phyloP scores from a whole-genome alignment of 1,284 basidiomycete species.

The Leccinum pachyderme region DNA sequence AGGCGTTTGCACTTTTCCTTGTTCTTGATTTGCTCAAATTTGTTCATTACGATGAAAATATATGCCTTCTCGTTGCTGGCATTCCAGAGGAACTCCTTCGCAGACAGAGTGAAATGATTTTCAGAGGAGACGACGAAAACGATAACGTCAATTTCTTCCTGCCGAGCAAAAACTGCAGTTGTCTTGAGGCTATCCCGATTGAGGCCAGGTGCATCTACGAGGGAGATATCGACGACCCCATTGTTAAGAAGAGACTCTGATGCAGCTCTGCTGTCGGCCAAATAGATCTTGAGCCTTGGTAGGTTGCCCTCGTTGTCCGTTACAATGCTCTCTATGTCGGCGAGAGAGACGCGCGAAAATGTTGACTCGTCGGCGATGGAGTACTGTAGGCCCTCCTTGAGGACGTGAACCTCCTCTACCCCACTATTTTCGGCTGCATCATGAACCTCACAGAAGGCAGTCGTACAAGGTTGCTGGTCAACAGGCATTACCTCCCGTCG shows the following conservation, averaged over 20 bases:
- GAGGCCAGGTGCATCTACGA: constrained; percentile 97
- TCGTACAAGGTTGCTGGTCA: constrained; percentile 98
- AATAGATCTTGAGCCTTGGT: constrained; percentile 80
- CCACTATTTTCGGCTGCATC: constrained; percentile 84
- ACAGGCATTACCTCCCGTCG: constrained; percentile 92
- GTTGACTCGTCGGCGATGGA: constrained; percentile 72
- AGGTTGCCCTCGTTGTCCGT: constrained; percentile 75
- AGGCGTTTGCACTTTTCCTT: constrained; percentile 90
- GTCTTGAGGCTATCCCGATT: constrained; percentile 97
- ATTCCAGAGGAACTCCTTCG: constrained; percentile 91
- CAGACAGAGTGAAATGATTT: constrained; percentile 97
- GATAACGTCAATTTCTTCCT: constrained; percentile 98
- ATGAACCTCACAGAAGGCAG: constrained; percentile 96
- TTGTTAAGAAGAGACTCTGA: constrained; percentile 90
- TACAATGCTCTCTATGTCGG: constrained; percentile 80
- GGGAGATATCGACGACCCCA: constrained; percentile 95
- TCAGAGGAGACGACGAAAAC: constrained; percentile 98
- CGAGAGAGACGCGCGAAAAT: constrained; percentile 67
- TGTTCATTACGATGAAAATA: constrained; percentile 98
- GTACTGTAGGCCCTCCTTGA: constrained; percentile 73
- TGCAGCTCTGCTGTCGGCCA: constrained; percentile 71
- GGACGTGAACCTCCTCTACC: constrained; percentile 80
- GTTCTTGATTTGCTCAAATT: constrained; percentile 94
- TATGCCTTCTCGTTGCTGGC: constrained; percentile 98
- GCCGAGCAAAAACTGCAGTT: constrained; percentile 92